phyloP scores from a whole-genome alignment of 2,329 filamentous ascomycete species.

The Diaporthe sp. region DNA sequence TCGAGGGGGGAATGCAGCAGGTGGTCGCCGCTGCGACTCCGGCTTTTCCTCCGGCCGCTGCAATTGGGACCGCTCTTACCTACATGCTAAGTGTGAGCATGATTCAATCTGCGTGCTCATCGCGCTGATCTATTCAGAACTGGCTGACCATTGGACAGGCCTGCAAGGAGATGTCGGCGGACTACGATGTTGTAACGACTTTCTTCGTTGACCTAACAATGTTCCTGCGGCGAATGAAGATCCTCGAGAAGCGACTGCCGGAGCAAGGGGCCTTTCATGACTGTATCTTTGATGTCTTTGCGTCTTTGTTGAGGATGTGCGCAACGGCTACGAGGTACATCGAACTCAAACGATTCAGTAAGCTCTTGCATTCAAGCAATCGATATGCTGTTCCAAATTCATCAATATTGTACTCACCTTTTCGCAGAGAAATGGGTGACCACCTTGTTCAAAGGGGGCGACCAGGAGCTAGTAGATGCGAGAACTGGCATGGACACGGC shows the following conservation, averaged over 20 bases:
- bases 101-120: no score
- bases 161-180: slow-evolving; percentile 12
- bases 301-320: slow-evolving; percentile 51
- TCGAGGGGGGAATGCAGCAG: slow-evolving; percentile 6
- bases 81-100: background rate
- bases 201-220: slow-evolving; percentile 21
- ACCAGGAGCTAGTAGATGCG: background rate
- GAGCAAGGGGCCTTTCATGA: slow-evolving; percentile 49
- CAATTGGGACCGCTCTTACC: slow-evolving; percentile 7
- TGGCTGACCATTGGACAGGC: background rate
- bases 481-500: background rate
- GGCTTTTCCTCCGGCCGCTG: slow-evolving; percentile 7
- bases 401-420: background rate
- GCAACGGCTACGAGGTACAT: slow-evolving; percentile 53
- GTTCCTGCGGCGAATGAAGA: slow-evolving; percentile 16
- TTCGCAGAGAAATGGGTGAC: slow-evolving; percentile 9
- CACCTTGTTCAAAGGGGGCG: background rate
- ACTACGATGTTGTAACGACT: slow-evolving; percentile 14
- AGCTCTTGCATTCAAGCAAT: background rate
- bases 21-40: slow-evolving; percentile 11
- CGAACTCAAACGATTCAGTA: slow-evolving; percentile 51
- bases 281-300: slow-evolving; percentile 55
- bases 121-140: background rate
- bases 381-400: no score
- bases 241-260: slow-evolving; percentile 48